phyloP scores from a whole-genome alignment of 805 yeast species.

The Barnettozyma californica region DNA sequence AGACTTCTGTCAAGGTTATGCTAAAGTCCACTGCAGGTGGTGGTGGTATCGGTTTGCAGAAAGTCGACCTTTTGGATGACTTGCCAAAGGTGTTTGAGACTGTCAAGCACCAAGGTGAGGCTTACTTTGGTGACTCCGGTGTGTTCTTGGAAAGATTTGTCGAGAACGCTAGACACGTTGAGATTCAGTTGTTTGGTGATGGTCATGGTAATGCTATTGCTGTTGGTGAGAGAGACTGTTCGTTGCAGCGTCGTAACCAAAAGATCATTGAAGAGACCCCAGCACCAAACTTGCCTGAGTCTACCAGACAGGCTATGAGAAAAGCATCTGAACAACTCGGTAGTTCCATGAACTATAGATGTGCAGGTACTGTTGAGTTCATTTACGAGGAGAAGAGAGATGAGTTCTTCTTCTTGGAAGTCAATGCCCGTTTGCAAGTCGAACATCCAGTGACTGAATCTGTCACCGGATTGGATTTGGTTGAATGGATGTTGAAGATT shows the following conservation, averaged over 20 bases:
- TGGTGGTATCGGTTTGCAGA: slow-evolving; percentile 97
- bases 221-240: slow-evolving; percentile 95
- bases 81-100: slow-evolving; percentile 81
- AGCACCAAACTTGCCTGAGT: slow-evolving; percentile 86
- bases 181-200: slow-evolving; percentile 94
- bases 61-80: slow-evolving; percentile 79
- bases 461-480: slow-evolving; percentile 92
- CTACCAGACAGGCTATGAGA: slow-evolving; percentile 70
- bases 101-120: slow-evolving; percentile 89
- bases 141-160: slow-evolving; percentile 93
- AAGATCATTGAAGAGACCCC: slow-evolving; percentile 97
- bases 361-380: slow-evolving; percentile 97
- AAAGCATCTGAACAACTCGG: slow-evolving; percentile 82
- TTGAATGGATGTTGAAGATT: slow-evolving; percentile 92
- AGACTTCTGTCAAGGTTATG: slow-evolving; percentile 77
- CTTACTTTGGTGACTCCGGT: slow-evolving; percentile 93
- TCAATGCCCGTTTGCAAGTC: slow-evolving; percentile 93
- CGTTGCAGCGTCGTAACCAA: slow-evolving; percentile 95
- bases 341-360: slow-evolving; percentile 77
- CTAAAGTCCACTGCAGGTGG: slow-evolving; percentile 98
- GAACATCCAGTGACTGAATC: slow-evolving; percentile 96
- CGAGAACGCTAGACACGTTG: slow-evolving; percentile 93
- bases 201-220: slow-evolving; percentile 92
- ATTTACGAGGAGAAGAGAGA: slow-evolving; percentile 84
- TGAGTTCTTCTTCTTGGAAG: slow-evolving; percentile 92